phyloP scores from a whole-genome alignment of 208 protist species.

The Kentomonas sorsogonicus region DNA sequence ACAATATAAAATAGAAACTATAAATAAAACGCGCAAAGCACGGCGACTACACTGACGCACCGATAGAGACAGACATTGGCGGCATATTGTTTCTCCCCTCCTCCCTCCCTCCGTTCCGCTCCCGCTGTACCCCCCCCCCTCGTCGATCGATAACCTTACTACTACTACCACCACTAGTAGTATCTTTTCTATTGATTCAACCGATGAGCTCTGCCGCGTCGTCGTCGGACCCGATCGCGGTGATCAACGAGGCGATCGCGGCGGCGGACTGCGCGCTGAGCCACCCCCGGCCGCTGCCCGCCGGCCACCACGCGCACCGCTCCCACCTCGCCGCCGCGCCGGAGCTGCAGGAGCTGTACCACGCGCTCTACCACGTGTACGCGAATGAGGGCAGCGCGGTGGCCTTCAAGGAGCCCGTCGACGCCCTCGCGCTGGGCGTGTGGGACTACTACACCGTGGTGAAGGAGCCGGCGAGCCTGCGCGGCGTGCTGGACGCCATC shows the following conservation, averaged over 20 bases:
- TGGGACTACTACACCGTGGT: constrained; percentile 74
- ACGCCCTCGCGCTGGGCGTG: constrained; percentile 53
- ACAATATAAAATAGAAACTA: too few relatives aligned
- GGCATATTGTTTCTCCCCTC: background rate
- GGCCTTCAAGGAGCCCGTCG: constrained; percentile 73
- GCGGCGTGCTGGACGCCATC: constrained; percentile 60
- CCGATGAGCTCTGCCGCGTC: too few relatives aligned
- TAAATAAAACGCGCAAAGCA: too few relatives aligned
- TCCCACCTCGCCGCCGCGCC: constrained; percentile 30
- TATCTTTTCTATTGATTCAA: constrained; percentile 2
- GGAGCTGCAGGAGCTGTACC: constrained; percentile 64
- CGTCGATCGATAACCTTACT: background rate
- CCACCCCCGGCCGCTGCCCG: constrained; percentile 57
- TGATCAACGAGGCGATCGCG: constrained; percentile 55
- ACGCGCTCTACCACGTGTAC: constrained; percentile 78
- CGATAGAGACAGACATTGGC: too few relatives aligned
- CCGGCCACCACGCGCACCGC: constrained; percentile 53
- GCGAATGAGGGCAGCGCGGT: constrained; percentile 53
- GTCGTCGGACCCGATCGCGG: too few relatives aligned
- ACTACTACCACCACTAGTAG: background rate
- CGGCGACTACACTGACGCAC: too few relatives aligned
- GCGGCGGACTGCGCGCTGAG: constrained; percentile 62
- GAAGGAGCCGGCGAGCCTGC: constrained; percentile 57
- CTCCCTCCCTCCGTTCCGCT: background rate
- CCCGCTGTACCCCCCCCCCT: background rate